A percentile compares a stretch with the other conserved stretches of the same genome.
Evolutionary conservation across 2,329 filamentous ascomycete species (phyloP).

Genomic region (Metarhizium guizhouense): DNA sequence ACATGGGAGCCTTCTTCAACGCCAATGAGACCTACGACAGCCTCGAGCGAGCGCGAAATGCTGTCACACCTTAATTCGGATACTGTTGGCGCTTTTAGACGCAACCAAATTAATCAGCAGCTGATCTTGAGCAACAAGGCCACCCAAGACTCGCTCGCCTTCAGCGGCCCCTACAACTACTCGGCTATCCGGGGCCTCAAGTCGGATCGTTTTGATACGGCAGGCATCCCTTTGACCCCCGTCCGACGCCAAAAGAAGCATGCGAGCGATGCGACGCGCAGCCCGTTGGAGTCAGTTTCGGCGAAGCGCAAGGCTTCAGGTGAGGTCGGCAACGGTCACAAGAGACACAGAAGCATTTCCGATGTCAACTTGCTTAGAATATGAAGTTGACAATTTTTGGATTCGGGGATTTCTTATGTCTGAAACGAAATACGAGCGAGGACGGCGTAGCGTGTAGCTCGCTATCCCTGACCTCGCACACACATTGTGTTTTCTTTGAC

Average conservation of each 20-base stretch:
- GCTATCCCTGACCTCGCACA: constrained; percentile 34
- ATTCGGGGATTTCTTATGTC: neutral
- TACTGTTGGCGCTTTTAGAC: constrained; percentile 71
- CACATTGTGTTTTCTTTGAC: neutral
- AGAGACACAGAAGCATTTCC: constrained; percentile 50
- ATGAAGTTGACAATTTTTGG: constrained; percentile 17
- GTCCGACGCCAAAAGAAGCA: constrained; percentile 48
- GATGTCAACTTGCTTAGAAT: constrained; percentile 42
- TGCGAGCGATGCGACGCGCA: constrained; percentile 35
- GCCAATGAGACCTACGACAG: constrained; percentile 39
- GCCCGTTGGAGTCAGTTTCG: constrained; percentile 38
- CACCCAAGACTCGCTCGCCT: constrained; percentile 53
- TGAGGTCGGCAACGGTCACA: constrained; percentile 36
- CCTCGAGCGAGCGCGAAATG: constrained; percentile 36
- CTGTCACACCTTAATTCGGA: constrained; percentile 54
- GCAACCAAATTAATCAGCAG: constrained; percentile 54
- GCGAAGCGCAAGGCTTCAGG: constrained; percentile 48
- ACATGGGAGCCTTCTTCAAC: constrained; percentile 44
- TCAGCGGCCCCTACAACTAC: constrained; percentile 51
- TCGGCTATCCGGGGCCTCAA: constrained; percentile 55
- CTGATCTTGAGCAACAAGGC: constrained; percentile 52
- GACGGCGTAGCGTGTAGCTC: constrained; percentile 31
- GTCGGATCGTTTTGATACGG: constrained; percentile 55
- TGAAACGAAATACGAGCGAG: constrained; percentile 28
- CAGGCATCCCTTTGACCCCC: constrained; percentile 60